These are phyloP conservation scores for Heterobasidion occidentale DNA, from an alignment of 1,284 basidiomycete species.

Conservation along the genomic window DNA sequence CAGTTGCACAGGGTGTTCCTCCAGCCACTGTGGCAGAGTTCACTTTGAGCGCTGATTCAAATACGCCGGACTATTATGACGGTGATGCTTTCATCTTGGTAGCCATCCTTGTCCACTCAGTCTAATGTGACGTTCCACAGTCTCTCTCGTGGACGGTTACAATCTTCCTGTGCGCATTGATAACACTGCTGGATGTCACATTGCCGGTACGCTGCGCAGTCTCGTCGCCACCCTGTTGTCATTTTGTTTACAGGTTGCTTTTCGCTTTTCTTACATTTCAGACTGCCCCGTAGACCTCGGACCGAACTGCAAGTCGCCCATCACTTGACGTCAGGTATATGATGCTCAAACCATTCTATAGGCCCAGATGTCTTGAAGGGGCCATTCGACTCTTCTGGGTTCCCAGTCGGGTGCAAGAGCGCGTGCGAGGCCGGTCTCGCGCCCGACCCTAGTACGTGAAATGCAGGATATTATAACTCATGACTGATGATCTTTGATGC, in stretches of 20 bases:
- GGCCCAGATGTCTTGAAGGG: constrained; percentile 45
- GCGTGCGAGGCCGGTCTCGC: constrained; percentile 49
- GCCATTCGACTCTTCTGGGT: constrained; percentile 41
- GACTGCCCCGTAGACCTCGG: constrained; percentile 46
- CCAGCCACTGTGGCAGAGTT: constrained; percentile 38
- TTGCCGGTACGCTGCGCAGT: constrained; percentile 21
- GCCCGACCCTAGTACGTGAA: constrained; percentile 22
- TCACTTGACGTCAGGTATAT: constrained; percentile 9
- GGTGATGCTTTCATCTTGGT: constrained; percentile 14
- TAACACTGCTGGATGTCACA: constrained; percentile 42
- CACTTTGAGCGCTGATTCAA: constrained; percentile 21
- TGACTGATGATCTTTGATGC: not conserved
- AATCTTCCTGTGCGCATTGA: constrained; percentile 51
- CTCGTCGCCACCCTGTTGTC: too few species aligned
- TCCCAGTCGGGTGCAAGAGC: constrained; percentile 48
- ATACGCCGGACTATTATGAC: constrained; percentile 32
- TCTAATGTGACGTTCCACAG: not conserved
- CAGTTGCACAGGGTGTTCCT: constrained; percentile 27
- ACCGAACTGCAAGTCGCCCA: constrained; percentile 28
- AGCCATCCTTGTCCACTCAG: not conserved
- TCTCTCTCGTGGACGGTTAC: constrained; percentile 25
- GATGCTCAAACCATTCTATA: constrained; percentile 32
- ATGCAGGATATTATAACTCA: not conserved
- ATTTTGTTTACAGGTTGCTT: too few species aligned
- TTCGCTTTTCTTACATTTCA: not conserved